Evolutionary conservation across 139 green algal species (phyloP).

Genomic region (Eudorina sp.): DNA sequence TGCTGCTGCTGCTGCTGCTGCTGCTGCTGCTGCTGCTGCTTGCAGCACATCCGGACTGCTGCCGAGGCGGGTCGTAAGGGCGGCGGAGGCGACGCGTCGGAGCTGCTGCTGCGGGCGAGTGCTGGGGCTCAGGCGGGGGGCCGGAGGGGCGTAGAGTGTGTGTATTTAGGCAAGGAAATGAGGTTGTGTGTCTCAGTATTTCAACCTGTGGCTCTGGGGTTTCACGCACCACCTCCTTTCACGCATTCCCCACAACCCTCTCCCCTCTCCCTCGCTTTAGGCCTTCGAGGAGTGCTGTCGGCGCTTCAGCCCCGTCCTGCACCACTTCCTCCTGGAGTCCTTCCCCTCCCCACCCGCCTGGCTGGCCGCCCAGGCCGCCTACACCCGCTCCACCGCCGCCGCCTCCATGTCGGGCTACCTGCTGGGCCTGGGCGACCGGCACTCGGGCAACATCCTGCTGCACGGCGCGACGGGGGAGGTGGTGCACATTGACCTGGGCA

Average conservation of each 20-base stretch:
- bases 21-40: background rate
- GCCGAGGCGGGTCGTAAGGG: background rate
- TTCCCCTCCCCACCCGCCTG: conserved; percentile 78
- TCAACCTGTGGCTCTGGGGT: no score
- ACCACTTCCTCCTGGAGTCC: conserved; percentile 95
- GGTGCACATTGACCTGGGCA: conserved; percentile 98
- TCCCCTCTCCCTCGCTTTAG: conserved; percentile 17
- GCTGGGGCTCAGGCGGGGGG: no score
- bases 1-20: no score
- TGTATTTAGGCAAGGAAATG: no score
- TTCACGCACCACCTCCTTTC: background rate
- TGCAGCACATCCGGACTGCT: background rate
- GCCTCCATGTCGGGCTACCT: conserved; percentile 87
- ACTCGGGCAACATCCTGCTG: conserved; percentile 95
- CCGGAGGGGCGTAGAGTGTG: no score
- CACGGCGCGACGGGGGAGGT: conserved; percentile 87
- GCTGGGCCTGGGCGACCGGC: conserved; percentile 94
- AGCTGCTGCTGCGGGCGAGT: no score
- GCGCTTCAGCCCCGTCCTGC: conserved; percentile 86
- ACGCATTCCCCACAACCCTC: background rate
- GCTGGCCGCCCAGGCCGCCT: conserved; percentile 70
- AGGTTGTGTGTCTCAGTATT: no score
- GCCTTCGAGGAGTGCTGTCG: conserved; percentile 41
- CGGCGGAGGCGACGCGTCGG: no score
- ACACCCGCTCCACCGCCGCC: conserved; percentile 73